These are phyloP conservation scores for Lepidopterella palustris DNA, from an alignment of 495 filamentous ascomycete species.

Conservation along the genomic window DNA sequence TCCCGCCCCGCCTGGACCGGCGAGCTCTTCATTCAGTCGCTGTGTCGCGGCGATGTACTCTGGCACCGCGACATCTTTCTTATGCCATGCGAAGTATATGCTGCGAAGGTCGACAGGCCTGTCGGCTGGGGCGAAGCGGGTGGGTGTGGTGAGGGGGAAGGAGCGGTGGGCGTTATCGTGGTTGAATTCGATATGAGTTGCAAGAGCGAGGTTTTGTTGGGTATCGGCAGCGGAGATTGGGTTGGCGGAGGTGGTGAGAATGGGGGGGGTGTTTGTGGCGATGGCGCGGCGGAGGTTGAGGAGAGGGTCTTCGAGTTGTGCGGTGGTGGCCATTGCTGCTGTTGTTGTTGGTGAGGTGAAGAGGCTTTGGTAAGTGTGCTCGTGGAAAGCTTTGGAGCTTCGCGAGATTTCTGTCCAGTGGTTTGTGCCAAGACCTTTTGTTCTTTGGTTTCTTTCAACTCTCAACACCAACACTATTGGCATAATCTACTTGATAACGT, in stretches of 20 bases:
- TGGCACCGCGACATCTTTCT: conserved; percentile 77
- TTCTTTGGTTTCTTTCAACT: too few species aligned
- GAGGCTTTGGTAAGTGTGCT: not conserved
- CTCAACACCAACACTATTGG: too few species aligned
- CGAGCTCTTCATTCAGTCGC: conserved; percentile 72
- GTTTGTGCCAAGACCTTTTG: not conserved
- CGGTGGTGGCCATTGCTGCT: conserved; percentile 29
- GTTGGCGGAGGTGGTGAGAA: conserved; percentile 62
- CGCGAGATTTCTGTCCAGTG: too few species aligned
- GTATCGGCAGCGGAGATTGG: conserved; percentile 42
- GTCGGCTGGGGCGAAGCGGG: conserved; percentile 72
- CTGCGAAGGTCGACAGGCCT: conserved; percentile 79
- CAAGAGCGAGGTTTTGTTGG: conserved; percentile 58
- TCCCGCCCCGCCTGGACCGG: conserved; percentile 46
- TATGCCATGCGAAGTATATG: conserved; percentile 91
- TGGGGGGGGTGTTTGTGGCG: conserved; percentile 55
- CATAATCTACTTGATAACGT: too few species aligned
- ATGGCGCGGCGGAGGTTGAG: conserved; percentile 74
- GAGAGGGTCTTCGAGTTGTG: conserved; percentile 55
- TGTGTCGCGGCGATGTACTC: conserved; percentile 83
- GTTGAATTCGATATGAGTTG: conserved; percentile 76
- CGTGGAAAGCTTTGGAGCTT: not conserved
- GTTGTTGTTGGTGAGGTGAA: too few species aligned
- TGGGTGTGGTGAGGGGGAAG: conserved; percentile 68
- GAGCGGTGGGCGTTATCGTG: conserved; percentile 50